These are phyloP conservation scores for Penicillium verrucosum DNA, from an alignment of 2,329 filamentous ascomycete genomes.

Conservation along the genomic window DNA sequence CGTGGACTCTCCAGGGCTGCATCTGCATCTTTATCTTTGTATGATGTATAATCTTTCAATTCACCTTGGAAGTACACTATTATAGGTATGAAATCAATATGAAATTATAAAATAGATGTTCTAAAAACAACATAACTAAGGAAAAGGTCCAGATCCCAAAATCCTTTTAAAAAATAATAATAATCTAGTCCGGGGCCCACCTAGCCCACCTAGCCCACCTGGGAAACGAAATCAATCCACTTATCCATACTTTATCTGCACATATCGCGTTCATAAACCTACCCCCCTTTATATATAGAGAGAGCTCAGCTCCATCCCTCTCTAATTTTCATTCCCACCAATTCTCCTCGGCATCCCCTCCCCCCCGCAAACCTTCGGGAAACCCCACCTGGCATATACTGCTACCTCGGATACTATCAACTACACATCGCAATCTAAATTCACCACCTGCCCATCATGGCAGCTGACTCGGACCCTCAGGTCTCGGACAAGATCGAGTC, in stretches of 20 bases:
- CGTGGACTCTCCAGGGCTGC: neutral
- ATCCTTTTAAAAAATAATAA: too few relatives aligned
- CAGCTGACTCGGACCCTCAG: slow-evolving; percentile 20
- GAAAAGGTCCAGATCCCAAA: neutral
- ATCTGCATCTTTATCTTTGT: neutral
- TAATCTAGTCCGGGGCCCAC: neutral
- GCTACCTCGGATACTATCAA: neutral
- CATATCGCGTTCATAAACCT: neutral
- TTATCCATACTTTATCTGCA: neutral
- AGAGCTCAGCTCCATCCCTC: neutral
- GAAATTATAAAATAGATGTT: neutral
- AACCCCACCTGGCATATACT: neutral
- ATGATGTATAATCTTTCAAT: neutral
- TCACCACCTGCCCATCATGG: slow-evolving; percentile 25
- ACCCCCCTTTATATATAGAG: neutral
- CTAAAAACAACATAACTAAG: neutral
- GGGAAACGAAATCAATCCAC: neutral
- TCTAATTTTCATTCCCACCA: neutral
- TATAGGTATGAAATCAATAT: neutral
- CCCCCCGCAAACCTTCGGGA: neutral
- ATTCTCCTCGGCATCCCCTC: neutral
- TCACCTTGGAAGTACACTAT: neutral
- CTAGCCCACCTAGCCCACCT: neutral
- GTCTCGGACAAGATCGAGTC: slow-evolving; percentile 29
- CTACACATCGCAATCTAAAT: neutral